phyloP scores from a whole-genome alignment of 2,329 filamentous ascomycete species.

The Beauveria bassiana region DNA sequence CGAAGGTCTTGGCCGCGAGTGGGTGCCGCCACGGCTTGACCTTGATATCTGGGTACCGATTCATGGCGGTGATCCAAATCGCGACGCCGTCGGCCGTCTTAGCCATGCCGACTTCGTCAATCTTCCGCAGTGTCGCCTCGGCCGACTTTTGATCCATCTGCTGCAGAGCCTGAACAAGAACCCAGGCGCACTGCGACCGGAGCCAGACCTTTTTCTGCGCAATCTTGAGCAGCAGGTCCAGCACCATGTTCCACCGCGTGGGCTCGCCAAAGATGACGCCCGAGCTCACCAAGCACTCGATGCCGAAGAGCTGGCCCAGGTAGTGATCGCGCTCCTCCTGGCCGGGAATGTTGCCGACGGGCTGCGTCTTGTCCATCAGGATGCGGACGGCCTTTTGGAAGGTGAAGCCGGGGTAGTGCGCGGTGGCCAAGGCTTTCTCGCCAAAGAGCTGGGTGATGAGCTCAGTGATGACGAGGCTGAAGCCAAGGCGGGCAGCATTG shows the following conservation, averaged over 20 bases:
- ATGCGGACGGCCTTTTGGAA: slow-evolving; percentile 49
- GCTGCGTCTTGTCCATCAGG: slow-evolving; percentile 47
- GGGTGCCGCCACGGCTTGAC: slow-evolving; percentile 73
- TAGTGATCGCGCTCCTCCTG: slow-evolving; percentile 81
- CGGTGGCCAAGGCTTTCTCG: slow-evolving; percentile 32
- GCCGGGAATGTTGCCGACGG: slow-evolving; percentile 44
- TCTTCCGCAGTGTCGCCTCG: slow-evolving; percentile 52
- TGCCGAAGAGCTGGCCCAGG: slow-evolving; percentile 79
- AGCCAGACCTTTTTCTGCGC: slow-evolving; percentile 82
- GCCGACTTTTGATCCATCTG: slow-evolving; percentile 53
- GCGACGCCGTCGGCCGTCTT: slow-evolving; percentile 84
- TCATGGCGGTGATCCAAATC: slow-evolving; percentile 69
- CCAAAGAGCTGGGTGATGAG: slow-evolving; percentile 65
- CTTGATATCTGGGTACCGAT: slow-evolving; percentile 55
- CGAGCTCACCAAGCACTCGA: slow-evolving; percentile 79
- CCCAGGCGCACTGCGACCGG: slow-evolving; percentile 76
- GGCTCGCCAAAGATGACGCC: slow-evolving; percentile 57
- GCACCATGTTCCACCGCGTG: slow-evolving; percentile 56
- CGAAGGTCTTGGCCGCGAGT: slow-evolving; percentile 59
- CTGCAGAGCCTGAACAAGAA: slow-evolving; percentile 65
- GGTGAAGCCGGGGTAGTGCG: slow-evolving; percentile 44
- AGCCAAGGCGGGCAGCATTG: slow-evolving; percentile 81
- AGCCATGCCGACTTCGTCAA: slow-evolving; percentile 58
- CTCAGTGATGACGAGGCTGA: slow-evolving; percentile 82
- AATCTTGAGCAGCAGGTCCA: slow-evolving; percentile 66